A percentile compares a stretch with the other conserved stretches of the same genome.
Conservation (phyloP, 371 early-diverging fungal species). For the Mortierella sp. region DNA sequence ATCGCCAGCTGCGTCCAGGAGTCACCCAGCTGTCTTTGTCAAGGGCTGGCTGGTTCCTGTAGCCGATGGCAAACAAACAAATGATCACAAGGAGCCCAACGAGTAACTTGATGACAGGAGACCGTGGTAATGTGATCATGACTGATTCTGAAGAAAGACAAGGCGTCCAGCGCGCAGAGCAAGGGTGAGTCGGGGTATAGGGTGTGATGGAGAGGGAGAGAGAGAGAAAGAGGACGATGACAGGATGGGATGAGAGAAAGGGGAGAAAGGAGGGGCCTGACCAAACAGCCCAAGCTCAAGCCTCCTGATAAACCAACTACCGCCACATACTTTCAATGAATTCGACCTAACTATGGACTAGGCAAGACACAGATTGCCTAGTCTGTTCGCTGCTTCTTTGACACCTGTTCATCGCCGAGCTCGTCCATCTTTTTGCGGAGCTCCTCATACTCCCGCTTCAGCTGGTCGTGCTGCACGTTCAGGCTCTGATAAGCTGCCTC, state of each 20-base stretch:
- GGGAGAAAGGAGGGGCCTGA: background rate
- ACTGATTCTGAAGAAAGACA: background rate
- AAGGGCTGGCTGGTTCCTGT: slow-evolving; percentile 19
- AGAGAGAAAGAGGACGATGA: background rate
- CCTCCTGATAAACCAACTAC: too few species aligned
- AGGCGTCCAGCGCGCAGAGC: background rate
- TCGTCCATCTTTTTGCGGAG: slow-evolving; percentile 44
- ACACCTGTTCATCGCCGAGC: slow-evolving; percentile 33
- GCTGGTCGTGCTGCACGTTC: slow-evolving; percentile 53
- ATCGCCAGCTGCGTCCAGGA: background rate
- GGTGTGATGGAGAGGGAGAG: background rate
- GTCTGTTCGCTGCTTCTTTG: slow-evolving; percentile 52
- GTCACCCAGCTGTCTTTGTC: slow-evolving; percentile 2
- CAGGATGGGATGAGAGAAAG: background rate
- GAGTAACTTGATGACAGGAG: slow-evolving; percentile 23
- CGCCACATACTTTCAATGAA: too few species aligned
- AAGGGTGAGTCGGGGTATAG: background rate
- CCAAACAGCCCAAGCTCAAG: too few species aligned
- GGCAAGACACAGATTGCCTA: slow-evolving; percentile 3
- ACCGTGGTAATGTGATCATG: slow-evolving; percentile 23
- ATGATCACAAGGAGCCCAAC: slow-evolving; percentile 18
- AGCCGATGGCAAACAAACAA: slow-evolving; percentile 14
- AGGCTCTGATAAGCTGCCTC: slow-evolving; percentile 24
- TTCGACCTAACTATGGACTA: too few species aligned
- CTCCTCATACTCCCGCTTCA: slow-evolving; percentile 56